Evolutionary conservation across 371 early-diverging fungal genomes (phyloP).

Genomic region (Nematocida minor): DNA sequence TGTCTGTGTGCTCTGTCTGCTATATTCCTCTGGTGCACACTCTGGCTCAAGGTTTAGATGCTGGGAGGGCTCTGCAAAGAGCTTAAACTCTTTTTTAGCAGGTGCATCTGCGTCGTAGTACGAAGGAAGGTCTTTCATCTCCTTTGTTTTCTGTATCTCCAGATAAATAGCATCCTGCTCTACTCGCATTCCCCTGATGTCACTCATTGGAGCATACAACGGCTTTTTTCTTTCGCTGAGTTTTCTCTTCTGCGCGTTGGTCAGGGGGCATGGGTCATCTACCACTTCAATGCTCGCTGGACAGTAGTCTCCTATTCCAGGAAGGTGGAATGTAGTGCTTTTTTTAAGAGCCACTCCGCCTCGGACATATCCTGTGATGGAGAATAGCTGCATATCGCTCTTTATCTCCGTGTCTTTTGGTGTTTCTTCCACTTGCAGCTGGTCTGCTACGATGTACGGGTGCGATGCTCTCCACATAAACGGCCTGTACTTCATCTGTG

Average conservation of each 20-base stretch:
- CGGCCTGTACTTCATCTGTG: constrained; percentile 60
- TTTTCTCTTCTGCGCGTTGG: constrained; percentile 18
- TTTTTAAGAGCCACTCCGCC: constrained; percentile 34
- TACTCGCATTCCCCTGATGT: constrained; percentile 28
- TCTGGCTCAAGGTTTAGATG: neutral
- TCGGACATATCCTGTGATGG: constrained; percentile 45
- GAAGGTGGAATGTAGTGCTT: constrained; percentile 29
- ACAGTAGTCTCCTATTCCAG: constrained; percentile 47
- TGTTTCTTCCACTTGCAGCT: constrained; percentile 23
- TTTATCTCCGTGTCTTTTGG: neutral
- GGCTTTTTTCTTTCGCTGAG: constrained; percentile 53
- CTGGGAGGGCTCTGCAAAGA: constrained; percentile 14
- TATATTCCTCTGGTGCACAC: neutral
- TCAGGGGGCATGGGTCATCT: constrained; percentile 42
- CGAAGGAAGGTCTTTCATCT: neutral
- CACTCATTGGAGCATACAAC: constrained; percentile 38
- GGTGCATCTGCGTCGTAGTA: neutral
- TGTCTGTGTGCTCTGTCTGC: neutral
- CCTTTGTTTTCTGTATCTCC: neutral
- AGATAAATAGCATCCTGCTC: constrained; percentile 27
- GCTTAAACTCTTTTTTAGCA: neutral
- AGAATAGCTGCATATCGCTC: constrained; percentile 4
- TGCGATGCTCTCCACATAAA: constrained; percentile 60
- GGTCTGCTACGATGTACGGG: constrained; percentile 60
- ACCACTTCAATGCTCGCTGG: constrained; percentile 11